These are phyloP conservation scores for Lactifluus rugatus DNA, from an alignment of 768 basidiomycete genomes.

Conservation along the genomic window DNA sequence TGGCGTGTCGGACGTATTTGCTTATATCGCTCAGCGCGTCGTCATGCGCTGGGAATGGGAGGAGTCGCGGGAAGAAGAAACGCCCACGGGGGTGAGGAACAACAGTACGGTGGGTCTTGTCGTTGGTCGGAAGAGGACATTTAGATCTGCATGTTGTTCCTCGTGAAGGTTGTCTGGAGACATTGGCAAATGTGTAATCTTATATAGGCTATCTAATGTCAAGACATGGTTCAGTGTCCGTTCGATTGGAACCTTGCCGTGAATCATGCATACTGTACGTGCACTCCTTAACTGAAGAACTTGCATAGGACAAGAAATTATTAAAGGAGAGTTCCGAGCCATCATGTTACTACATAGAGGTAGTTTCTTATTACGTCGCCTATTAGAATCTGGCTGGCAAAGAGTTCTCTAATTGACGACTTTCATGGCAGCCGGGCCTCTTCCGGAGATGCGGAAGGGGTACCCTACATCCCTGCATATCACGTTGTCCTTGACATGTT, in stretches of 20 bases:
- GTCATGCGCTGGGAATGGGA: constrained; percentile 58
- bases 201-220: neutral
- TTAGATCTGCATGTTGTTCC: constrained; percentile 1
- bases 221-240: neutral
- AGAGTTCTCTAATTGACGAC: too few species aligned
- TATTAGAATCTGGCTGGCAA: too few species aligned
- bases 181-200: neutral
- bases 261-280: neutral
- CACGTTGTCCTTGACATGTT: too few species aligned
- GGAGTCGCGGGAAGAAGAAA: constrained; percentile 40
- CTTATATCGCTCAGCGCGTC: constrained; percentile 59
- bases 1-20: constrained; percentile 65
- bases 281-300: neutral
- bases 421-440: too few species aligned
- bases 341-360: too few species aligned
- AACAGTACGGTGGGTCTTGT: constrained; percentile 6
- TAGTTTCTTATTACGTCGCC: too few species aligned
- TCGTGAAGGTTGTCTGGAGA: constrained; percentile 12
- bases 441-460: too few species aligned
- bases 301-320: too few species aligned
- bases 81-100: constrained; percentile 32
- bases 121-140: neutral
- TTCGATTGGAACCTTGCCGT: neutral
- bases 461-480: too few species aligned
- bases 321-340: too few species aligned